A percentile compares a stretch with the other conserved stretches of the same genome.
Evolutionary conservation across 441 rosid species (phyloP).

Genomic region (Syzygium syzygioides): DNA sequence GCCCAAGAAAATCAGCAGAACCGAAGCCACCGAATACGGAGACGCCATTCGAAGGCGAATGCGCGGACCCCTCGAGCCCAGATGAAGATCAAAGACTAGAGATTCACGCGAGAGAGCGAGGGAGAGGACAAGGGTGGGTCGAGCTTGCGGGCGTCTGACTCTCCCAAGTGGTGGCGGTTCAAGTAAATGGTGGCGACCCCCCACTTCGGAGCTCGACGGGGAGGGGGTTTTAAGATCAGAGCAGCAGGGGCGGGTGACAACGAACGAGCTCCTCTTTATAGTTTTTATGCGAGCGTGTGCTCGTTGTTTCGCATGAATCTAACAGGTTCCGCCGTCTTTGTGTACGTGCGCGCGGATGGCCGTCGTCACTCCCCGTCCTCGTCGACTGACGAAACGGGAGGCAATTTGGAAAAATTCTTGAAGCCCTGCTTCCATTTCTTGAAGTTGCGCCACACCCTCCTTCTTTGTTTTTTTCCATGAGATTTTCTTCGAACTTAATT

Average conservation of each 20-base stretch:
- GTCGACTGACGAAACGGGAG: too few species aligned
- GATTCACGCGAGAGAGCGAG: not conserved
- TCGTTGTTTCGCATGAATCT: not conserved
- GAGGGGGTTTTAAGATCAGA: not conserved
- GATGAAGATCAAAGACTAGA: not conserved
- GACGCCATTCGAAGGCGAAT: slow-evolving; percentile 23
- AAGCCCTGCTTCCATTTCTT: not conserved
- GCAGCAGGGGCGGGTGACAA: not conserved
- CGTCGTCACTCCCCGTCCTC: not conserved
- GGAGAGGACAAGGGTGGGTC: not conserved
- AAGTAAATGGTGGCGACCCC: not conserved
- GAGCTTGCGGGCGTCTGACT: not conserved
- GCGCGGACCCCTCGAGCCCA: not conserved
- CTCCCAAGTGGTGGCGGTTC: not conserved
- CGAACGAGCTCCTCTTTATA: too few species aligned
- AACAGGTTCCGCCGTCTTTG: not conserved
- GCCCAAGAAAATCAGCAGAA: slow-evolving; percentile 23
- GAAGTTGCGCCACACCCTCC: not conserved
- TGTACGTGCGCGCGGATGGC: not conserved
- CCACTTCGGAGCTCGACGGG: not conserved
- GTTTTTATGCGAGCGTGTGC: not conserved
- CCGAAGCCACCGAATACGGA: not conserved
- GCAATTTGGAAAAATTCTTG: not conserved
- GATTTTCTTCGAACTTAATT: not conserved
- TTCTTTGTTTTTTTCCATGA: not conserved